Evolutionary conservation across 2,329 filamentous ascomycete genomes (phyloP).

Genomic region (Penicillium capsulatum): DNA sequence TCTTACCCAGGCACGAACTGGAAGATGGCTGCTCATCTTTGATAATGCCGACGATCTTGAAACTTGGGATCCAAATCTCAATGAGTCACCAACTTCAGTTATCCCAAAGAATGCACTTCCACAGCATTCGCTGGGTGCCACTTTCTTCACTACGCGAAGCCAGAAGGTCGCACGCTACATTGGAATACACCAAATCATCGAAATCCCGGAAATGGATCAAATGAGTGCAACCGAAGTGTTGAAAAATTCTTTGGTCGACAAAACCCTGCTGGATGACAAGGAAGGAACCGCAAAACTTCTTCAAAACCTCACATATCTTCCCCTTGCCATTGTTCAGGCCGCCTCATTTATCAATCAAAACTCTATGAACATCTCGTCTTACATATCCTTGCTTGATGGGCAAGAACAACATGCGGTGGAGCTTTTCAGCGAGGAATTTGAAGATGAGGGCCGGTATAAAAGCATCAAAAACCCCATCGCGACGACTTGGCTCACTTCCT

Average conservation of each 20-base stretch:
- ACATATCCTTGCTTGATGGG: slow-evolving; percentile 20
- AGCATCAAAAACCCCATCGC: slow-evolving; percentile 31
- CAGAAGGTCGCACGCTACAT: slow-evolving; percentile 18
- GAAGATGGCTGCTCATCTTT: slow-evolving; percentile 27
- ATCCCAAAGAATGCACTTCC: no score
- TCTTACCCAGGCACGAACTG: slow-evolving; percentile 11
- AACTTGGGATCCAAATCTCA: slow-evolving; percentile 14
- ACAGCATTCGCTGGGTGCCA: slow-evolving; percentile 16
- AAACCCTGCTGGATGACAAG: slow-evolving; percentile 16
- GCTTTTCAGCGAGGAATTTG: slow-evolving; percentile 30
- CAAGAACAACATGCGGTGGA: slow-evolving; percentile 19
- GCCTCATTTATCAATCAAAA: slow-evolving; percentile 30
- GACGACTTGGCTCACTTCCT: slow-evolving; percentile 34
- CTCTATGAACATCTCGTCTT: slow-evolving; percentile 2
- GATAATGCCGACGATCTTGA: slow-evolving; percentile 30
- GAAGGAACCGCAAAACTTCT: slow-evolving; percentile 12
- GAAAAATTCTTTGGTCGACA: slow-evolving; percentile 11
- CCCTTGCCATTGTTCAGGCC: slow-evolving; percentile 32
- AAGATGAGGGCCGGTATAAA: slow-evolving; percentile 26
- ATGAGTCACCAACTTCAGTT: no score
- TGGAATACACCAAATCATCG: slow-evolving; percentile 15
- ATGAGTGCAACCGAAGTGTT: slow-evolving; percentile 13
- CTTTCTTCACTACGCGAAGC: slow-evolving; percentile 33
- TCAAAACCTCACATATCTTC: slow-evolving; percentile 23
- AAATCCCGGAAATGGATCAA: slow-evolving; percentile 16